Conservation (phyloP, 225 moss, liverwort and hornwort species). For the Sphagnum contortum region DNA sequence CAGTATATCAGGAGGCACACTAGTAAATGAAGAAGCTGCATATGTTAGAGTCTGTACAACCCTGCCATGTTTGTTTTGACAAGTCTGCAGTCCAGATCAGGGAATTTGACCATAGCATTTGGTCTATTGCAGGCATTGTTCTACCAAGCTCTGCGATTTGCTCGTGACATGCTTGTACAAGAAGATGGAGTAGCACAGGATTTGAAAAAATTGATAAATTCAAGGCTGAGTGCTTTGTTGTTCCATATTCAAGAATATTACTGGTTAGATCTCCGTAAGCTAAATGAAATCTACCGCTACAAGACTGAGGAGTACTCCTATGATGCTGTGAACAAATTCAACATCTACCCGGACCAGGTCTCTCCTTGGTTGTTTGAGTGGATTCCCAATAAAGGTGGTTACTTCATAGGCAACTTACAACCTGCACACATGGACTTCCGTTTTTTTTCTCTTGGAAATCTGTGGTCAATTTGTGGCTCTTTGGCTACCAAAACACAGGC, state of each 20-base stretch:
- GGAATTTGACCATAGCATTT: no score
- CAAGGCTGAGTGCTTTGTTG: conserved; percentile 62
- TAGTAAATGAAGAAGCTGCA: no score
- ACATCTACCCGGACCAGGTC: conserved; percentile 90
- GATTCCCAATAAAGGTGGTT: conserved; percentile 80
- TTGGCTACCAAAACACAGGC: conserved; percentile 68
- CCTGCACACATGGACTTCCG: conserved; percentile 98
- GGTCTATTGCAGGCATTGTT: conserved; percentile 52
- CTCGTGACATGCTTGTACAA: conserved; percentile 62
- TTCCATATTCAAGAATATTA: conserved; percentile 92
- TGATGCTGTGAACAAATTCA: conserved; percentile 92
- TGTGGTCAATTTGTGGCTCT: conserved; percentile 69
- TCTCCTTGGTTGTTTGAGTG: conserved; percentile 78
- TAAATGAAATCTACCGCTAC: conserved; percentile 83
- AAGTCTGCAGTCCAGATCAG: no score
- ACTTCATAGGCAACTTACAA: conserved; percentile 87
- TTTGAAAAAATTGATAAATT: conserved; percentile 38
- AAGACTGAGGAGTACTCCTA: conserved; percentile 85
- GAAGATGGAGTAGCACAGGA: conserved; percentile 44
- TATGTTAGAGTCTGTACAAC: no score
- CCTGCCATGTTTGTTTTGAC: no score
- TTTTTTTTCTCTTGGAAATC: conserved; percentile 68
- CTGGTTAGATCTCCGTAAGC: conserved; percentile 71
- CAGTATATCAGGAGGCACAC: no score
- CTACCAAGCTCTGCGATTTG: conserved; percentile 72